These are phyloP conservation scores for Debaryomyces hansenii DNA, from an alignment of 805 yeast genomes.

Conservation along the genomic window DNA sequence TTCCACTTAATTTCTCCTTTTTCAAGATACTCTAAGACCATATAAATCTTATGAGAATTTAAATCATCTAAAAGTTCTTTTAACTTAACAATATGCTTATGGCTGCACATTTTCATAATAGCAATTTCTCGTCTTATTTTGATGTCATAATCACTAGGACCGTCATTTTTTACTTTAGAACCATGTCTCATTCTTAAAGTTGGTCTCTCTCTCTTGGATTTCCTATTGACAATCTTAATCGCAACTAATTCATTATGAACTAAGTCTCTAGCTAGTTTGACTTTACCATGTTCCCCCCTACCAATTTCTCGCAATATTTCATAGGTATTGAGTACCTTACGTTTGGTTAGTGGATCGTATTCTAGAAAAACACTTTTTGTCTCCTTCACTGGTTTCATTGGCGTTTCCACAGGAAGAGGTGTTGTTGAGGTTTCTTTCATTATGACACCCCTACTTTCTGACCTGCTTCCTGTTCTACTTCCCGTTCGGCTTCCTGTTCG, in stretches of 20 bases:
- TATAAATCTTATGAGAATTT: conserved; percentile 77
- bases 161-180: conserved; percentile 11
- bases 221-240: conserved; percentile 85
- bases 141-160: conserved; percentile 27
- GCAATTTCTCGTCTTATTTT: conserved; percentile 44
- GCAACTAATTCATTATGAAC: conserved; percentile 74
- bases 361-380: conserved; percentile 78
- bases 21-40: conserved; percentile 87
- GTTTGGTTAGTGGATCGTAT: conserved; percentile 81
- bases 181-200: conserved; percentile 27
- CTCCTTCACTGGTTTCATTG: conserved; percentile 60
- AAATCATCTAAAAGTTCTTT: conserved; percentile 80
- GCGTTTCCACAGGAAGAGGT: neutral
- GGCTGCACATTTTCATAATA: conserved; percentile 49
- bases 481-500: too few relatives aligned
- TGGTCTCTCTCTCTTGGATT: conserved; percentile 38
- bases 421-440: neutral
- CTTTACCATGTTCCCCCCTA: conserved; percentile 98
- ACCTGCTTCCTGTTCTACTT: too few relatives aligned
- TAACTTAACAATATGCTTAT: conserved; percentile 40
- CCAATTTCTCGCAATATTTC: conserved; percentile 89
- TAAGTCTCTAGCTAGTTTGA: conserved; percentile 80
- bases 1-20: conserved; percentile 91
- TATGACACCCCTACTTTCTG: neutral
- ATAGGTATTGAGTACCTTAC: conserved; percentile 83